Evolutionary conservation across 1,139 yeast genomes (phyloP).

Genomic region (Hemisphaericaspora xylofermentans): DNA sequence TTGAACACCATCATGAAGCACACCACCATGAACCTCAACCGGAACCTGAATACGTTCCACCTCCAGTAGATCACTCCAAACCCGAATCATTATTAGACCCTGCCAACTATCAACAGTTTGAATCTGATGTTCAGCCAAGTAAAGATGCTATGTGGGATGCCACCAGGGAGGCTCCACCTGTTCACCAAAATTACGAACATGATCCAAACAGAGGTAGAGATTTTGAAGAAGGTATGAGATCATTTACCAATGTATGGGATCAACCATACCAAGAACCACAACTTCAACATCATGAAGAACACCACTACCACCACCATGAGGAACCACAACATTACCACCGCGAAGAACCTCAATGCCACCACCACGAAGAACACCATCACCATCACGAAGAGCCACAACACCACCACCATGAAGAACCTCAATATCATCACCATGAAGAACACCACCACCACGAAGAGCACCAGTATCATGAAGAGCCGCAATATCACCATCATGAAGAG

Average conservation of each 20-base stretch:
- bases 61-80: slow-evolving; percentile 12
- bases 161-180: slow-evolving; percentile 36
- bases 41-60: slow-evolving; percentile 7
- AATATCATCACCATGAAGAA: slow-evolving; percentile 7
- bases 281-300: slow-evolving; percentile 5
- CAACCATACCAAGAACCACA: slow-evolving; percentile 9
- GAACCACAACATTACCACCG: slow-evolving; percentile 8
- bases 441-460: slow-evolving; percentile 5
- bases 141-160: slow-evolving; percentile 43
- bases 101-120: slow-evolving; percentile 26
- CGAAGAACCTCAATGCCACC: slow-evolving; percentile 4
- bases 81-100: slow-evolving; percentile 29
- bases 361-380: slow-evolving; percentile 4
- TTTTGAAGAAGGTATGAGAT: slow-evolving; percentile 12
- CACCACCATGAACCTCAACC: slow-evolving; percentile 6
- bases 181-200: slow-evolving; percentile 6
- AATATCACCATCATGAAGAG: slow-evolving; percentile 4
- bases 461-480: slow-evolving; percentile 3
- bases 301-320: slow-evolving; percentile 4
- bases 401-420: slow-evolving; percentile 5
- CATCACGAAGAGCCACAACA: slow-evolving; percentile 8
- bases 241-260: slow-evolving; percentile 19
- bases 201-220: background rate
- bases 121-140: slow-evolving; percentile 19
- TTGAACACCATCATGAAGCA: background rate